Evolutionary conservation across 768 basidiomycete species (phyloP), one percentile per base, ranked within the genome.

Genomic region (Pulveroboletus sp.): DNA sequence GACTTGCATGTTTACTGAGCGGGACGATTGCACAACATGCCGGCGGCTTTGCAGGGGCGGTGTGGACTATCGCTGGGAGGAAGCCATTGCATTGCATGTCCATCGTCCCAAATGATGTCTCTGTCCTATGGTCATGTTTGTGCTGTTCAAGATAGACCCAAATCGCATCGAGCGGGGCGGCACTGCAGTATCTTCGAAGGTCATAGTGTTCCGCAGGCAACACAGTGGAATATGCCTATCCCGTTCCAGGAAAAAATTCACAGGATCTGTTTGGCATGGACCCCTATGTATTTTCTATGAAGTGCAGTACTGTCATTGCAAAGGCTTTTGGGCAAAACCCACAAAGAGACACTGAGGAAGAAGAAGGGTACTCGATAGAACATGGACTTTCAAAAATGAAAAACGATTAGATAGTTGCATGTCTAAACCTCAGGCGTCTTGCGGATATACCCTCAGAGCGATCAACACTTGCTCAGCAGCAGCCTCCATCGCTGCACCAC

Each of bases 401-500:
- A 27, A 14, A 36, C 15, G 17, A 26, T 3, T n/a, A 46, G 3
- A 14, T 15, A 9, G 27, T 27, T 28, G 9, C 7, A 8, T 17
- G 9, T 7, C 14, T 6, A 24, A 36, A 5, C 14, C 12, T 49
- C 46, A 49, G 45, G n/a, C 3, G 3, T 30, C 32, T 35, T 18
- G 38, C 21, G 10, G 26, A 6, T 4, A 31, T 21, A 43, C 26
- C 1, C 30, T 32, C 44, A 55, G 38, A 37, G 60, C 55, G 8
- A 47, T 49, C 50, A 64, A 41, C 18, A 63, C 62, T 4, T 7
- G 30, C 36, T 41, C 15, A 30, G 62, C 57, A 8, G 62, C 62
- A n/a, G 37, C 49, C 24, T 65, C 62, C 58, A 43, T 64, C 17
- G 62, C 62, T 37, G 48, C 51, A n/a, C 52, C 47, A 14, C 49